A percentile compares a stretch with the other conserved stretches of the same genome.
These are phyloP conservation scores for Debaryomyces tyrocola DNA, from an alignment of 805 yeast genomes.

Conservation along the genomic window DNA sequence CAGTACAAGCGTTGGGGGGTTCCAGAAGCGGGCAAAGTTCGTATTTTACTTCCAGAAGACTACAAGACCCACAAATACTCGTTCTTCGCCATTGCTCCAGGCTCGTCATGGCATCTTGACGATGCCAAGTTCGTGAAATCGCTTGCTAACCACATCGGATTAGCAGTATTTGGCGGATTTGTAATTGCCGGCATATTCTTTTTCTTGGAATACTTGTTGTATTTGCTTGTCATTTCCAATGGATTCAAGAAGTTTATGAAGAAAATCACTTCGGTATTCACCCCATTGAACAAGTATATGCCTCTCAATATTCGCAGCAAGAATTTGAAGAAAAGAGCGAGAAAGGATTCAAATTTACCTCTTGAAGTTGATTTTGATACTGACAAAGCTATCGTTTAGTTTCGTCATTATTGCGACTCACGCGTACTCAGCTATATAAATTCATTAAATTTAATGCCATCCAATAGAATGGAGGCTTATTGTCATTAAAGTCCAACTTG, in stretches of 20 bases:
- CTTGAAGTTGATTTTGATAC: conserved; percentile 32
- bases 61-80: conserved; percentile 62
- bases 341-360: conserved; percentile 59
- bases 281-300: conserved; percentile 4
- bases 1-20: conserved; percentile 81
- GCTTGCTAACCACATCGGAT: conserved; percentile 70
- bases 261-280: conserved; percentile 4
- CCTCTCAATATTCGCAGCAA: conserved; percentile 2
- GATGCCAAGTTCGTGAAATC: conserved; percentile 80
- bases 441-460: too few species aligned
- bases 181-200: conserved; percentile 46
- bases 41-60: conserved; percentile 70
- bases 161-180: conserved; percentile 73
- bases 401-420: not conserved
- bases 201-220: conserved; percentile 40
- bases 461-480: too few species aligned
- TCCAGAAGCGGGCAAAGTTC: conserved; percentile 62
- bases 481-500: too few species aligned
- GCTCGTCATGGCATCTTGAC: conserved; percentile 90
- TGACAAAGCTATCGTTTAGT: conserved; percentile 3
- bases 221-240: conserved; percentile 32
- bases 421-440: too few species aligned
- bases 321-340: conserved; percentile 34
- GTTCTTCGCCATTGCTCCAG: conserved; percentile 73
- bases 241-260: conserved; percentile 24